Conservation (phyloP, 495 filamentous ascomycete genomes). For the Daldinia bambusicola region DNA sequence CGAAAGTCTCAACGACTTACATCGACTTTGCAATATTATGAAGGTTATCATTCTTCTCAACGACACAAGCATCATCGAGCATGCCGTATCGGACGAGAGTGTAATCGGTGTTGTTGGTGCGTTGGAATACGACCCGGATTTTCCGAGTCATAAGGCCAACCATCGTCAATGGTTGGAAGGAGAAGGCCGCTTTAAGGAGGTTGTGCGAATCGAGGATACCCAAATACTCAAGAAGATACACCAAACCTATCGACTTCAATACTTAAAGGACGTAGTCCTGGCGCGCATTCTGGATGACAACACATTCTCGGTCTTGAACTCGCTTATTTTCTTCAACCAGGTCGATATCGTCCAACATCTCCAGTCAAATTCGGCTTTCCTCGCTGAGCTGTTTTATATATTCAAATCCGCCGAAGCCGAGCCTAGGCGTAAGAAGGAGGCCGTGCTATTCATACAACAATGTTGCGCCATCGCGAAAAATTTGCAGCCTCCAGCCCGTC, state of each 20-base stretch:
- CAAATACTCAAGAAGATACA: conserved; percentile 90
- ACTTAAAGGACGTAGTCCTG: conserved; percentile 97
- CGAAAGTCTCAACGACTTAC: conserved; percentile 85
- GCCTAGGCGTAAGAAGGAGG: conserved; percentile 84
- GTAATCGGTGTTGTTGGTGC: conserved; percentile 95
- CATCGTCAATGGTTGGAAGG: conserved; percentile 93
- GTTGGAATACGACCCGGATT: conserved; percentile 97
- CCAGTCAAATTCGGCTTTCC: conserved; percentile 77
- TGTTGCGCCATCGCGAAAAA: conserved; percentile 96
- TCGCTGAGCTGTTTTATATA: conserved; percentile 90
- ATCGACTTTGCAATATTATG: conserved; percentile 96
- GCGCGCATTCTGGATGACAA: conserved; percentile 97
- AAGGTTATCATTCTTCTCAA: conserved; percentile 94
- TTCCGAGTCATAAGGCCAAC: conserved; percentile 98
- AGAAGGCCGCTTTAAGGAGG: conserved; percentile 92
- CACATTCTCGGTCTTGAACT: conserved; percentile 97
- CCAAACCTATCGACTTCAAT: conserved; percentile 93
- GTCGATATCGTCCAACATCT: conserved; percentile 96
- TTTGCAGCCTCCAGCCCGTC: conserved; percentile 81
- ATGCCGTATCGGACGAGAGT: conserved; percentile 87
- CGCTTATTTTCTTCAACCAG: conserved; percentile 98
- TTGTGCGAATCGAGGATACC: conserved; percentile 87
- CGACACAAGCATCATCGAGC: conserved; percentile 92
- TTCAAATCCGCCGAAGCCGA: conserved; percentile 74
- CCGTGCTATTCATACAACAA: conserved; percentile 95